Conservation (phyloP, 2,329 filamentous ascomycete species). For the Colletotrichum falcatum region DNA sequence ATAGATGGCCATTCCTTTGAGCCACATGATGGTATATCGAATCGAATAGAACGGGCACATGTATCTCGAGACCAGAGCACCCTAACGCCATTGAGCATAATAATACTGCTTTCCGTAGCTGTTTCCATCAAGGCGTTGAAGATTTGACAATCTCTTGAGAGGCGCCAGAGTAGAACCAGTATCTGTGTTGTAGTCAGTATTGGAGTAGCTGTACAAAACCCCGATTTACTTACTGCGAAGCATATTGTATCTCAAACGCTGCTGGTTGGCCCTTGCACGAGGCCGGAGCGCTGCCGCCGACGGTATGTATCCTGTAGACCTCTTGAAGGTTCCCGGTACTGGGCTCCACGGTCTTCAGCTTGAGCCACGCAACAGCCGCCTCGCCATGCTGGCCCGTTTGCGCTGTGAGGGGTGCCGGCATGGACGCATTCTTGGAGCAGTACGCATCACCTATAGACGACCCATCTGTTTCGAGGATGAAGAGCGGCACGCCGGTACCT, state of each 20-base stretch:
- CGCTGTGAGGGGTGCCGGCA: constrained; percentile 72
- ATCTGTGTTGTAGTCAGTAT: constrained; percentile 45
- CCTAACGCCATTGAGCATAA: constrained; percentile 28
- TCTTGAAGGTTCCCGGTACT: constrained; percentile 75
- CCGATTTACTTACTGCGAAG: constrained; percentile 78
- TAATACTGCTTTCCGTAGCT: background rate
- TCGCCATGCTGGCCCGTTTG: constrained; percentile 71
- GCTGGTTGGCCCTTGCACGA: constrained; percentile 75
- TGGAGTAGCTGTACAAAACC: constrained; percentile 9
- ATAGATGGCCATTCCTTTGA: background rate
- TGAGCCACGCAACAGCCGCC: constrained; percentile 84
- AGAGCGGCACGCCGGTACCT: constrained; percentile 77
- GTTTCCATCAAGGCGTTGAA: background rate
- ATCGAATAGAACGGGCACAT: constrained; percentile 14
- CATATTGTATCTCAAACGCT: constrained; percentile 81
- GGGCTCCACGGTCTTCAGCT: constrained; percentile 67
- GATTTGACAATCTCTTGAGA: constrained; percentile 18
- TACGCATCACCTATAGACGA: constrained; percentile 69
- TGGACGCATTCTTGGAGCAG: constrained; percentile 71
- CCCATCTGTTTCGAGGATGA: constrained; percentile 75
- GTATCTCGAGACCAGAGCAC: constrained; percentile 1
- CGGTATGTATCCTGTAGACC: constrained; percentile 87
- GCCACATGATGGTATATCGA: constrained; percentile 35
- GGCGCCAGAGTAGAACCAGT: constrained; percentile 53
- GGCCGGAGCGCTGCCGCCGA: constrained; percentile 80